A percentile compares a stretch with the other conserved stretches of the same genome.
phyloP scores from a whole-genome alignment of 345 rosid genomes.

The Anacardium occidentale region DNA sequence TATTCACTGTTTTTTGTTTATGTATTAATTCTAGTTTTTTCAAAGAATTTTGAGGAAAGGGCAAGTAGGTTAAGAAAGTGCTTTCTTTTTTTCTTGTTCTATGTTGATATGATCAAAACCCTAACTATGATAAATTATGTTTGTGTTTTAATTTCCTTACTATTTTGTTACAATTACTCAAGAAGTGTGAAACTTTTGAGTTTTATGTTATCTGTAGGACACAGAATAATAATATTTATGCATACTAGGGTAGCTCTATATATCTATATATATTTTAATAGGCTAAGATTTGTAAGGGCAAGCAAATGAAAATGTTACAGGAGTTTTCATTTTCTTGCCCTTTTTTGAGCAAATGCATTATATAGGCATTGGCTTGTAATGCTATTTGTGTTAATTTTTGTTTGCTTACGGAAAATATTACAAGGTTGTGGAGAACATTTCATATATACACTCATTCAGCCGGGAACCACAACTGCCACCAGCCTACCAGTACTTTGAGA shows the following conservation, averaged over 20 bases:
- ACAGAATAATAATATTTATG: neutral
- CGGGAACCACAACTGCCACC: conserved; percentile 67
- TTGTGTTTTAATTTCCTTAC: neutral
- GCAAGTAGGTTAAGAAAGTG: too few relatives aligned
- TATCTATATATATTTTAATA: neutral
- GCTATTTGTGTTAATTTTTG: neutral
- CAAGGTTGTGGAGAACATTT: conserved; percentile 78
- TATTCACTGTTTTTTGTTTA: neutral
- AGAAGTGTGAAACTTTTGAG: neutral
- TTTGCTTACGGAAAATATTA: neutral
- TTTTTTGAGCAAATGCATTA: neutral
- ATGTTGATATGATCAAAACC: neutral
- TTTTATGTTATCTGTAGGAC: neutral
- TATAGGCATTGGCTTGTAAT: neutral
- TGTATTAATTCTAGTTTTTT: neutral
- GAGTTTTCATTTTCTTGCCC: neutral
- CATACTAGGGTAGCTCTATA: neutral
- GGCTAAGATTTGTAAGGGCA: neutral
- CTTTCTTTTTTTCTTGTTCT: neutral
- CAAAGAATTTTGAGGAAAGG: neutral
- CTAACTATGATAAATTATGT: neutral
- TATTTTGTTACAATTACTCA: neutral
- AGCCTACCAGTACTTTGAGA: conserved; percentile 92
- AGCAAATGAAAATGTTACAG: neutral
- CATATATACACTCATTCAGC: conserved; percentile 41